Base-by-base conservation (phyloP, 352 stramenopile genomes). In the Globisporangium barbulae region DNA sequence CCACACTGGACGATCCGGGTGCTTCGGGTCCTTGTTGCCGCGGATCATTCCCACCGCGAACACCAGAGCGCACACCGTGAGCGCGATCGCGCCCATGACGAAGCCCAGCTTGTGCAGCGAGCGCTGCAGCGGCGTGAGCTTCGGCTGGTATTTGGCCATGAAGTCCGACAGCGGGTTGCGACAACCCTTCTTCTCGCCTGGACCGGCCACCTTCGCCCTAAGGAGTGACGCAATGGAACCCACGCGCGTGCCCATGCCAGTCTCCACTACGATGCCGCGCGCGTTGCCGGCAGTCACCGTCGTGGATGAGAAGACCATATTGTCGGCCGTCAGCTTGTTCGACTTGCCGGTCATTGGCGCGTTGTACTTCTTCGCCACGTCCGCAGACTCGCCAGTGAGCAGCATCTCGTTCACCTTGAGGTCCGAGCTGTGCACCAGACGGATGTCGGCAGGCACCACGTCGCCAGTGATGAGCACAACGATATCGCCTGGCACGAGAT, bases 101-200 rank as follows among this genome's bases (percentile, higher is more conserved):
- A 98, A 72, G 30, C 93, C 93, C 35, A 99, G 79, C 45, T 94
- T 85, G 80, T 98, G 94, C 77, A 99, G 96, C 53, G 70, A 58
- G 21, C 87, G 59, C 70, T 97, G 90, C 8, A 98, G 75, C 19
- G 91, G 91, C 28, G 89, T 97, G 64, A 81, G 67, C 65, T 78
- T 78, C 13, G 69, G 65, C 33, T 72, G 62, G 60, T 71, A 72
- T 37, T 71, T 63, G 12, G 52, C 61, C 1, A 75, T 55, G 54
- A 53, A 72, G 0, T 45, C 19, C 0, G 56, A 17, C 10, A 71
- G 41, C 28, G 55, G 65, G 44, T 70, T 74, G 48, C 50, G 42
- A 4, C 33, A 37, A 5, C 8, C 21, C 45, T 77, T 77, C 47
- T 69, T 72, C 25, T 61, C 65, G 17, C 68, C 57, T 13, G 54